These are phyloP conservation scores for Exserohilum rostratum DNA, from an alignment of 2,329 filamentous ascomycete species.

Conservation along the genomic window DNA sequence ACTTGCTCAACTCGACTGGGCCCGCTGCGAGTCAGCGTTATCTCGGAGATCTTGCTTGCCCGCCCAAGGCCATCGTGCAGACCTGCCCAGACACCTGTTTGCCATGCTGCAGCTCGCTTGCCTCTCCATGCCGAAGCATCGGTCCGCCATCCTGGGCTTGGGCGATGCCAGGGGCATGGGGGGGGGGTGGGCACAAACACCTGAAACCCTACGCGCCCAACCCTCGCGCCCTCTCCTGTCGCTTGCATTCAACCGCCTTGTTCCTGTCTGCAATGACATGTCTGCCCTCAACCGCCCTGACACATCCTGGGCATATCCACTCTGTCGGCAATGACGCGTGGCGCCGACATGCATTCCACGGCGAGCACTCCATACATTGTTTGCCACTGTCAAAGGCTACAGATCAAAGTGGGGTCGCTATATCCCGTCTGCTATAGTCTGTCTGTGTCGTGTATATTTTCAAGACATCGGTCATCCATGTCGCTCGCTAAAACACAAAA, in stretches of 20 bases:
- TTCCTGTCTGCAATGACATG: neutral
- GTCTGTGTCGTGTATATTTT: conserved; percentile 16
- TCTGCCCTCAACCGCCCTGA: neutral
- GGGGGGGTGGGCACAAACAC: neutral
- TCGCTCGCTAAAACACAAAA: conserved; percentile 20
- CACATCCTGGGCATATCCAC: conserved; percentile 7
- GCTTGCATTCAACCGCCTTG: conserved; percentile 5
- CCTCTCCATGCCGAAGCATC: conserved; percentile 12
- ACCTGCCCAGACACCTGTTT: neutral
- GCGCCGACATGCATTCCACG: conserved; percentile 18
- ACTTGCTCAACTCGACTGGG: neutral
- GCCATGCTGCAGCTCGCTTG: conserved; percentile 16
- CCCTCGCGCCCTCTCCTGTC: neutral
- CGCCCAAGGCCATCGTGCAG: conserved; percentile 6
- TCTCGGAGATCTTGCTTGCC: conserved; percentile 7
- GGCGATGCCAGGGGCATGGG: neutral
- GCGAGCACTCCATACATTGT: neutral
- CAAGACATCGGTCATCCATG: conserved; percentile 7
- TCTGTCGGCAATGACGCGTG: conserved; percentile 25
- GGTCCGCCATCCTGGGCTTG: conserved; percentile 17
- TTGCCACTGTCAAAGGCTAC: neutral
- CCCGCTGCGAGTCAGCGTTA: neutral
- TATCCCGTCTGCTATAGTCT: conserved; percentile 33
- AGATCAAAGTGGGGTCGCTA: conserved; percentile 17
- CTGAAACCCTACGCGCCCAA: conserved; percentile 13